A percentile compares a stretch with the other conserved stretches of the same genome.
These are phyloP conservation scores for Pancytospora epiphaga DNA, from an alignment of 371 early-diverging fungal species.

Conservation along the genomic window DNA sequence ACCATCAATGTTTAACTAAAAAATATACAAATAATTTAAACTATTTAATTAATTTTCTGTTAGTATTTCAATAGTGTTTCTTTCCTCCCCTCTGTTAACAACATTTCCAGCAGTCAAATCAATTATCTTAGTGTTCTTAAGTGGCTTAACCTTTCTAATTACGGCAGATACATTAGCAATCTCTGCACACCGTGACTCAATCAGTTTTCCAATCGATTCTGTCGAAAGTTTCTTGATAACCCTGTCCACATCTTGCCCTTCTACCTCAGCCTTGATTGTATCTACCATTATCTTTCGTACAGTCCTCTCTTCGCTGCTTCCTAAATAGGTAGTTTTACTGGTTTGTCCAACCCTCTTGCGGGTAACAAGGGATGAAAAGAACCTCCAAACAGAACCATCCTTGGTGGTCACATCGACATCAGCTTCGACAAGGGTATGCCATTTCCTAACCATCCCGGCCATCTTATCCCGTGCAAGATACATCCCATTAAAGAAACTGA, in stretches of 20 bases:
- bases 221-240: slow-evolving; percentile 79
- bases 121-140: slow-evolving; percentile 64
- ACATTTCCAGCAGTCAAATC: slow-evolving; percentile 2
- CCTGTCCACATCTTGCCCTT: slow-evolving; percentile 80
- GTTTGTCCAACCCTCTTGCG: slow-evolving; percentile 81
- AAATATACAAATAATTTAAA: no score
- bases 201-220: slow-evolving; percentile 75
- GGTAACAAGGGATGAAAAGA: slow-evolving; percentile 94
- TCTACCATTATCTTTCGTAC: slow-evolving; percentile 99
- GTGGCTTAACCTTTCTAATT: slow-evolving; percentile 96
- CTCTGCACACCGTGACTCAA: slow-evolving; percentile 84
- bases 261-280: slow-evolving; percentile 79
- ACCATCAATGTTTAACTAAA: no score
- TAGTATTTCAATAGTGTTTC: background rate
- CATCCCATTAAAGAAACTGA: slow-evolving; percentile 99
- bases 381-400: slow-evolving; percentile 93
- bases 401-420: slow-evolving; percentile 95
- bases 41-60: background rate
- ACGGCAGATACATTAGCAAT: slow-evolving; percentile 95
- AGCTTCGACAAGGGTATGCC: slow-evolving; percentile 96
- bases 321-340: slow-evolving; percentile 95
- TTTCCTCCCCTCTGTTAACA: background rate
- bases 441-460: slow-evolving; percentile 97
- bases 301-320: slow-evolving; percentile 82
- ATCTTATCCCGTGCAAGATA: slow-evolving; percentile 97